These are phyloP conservation scores for Vitis hybrid DNA, from an alignment of 177 flowering plant species.

Conservation along the genomic window DNA sequence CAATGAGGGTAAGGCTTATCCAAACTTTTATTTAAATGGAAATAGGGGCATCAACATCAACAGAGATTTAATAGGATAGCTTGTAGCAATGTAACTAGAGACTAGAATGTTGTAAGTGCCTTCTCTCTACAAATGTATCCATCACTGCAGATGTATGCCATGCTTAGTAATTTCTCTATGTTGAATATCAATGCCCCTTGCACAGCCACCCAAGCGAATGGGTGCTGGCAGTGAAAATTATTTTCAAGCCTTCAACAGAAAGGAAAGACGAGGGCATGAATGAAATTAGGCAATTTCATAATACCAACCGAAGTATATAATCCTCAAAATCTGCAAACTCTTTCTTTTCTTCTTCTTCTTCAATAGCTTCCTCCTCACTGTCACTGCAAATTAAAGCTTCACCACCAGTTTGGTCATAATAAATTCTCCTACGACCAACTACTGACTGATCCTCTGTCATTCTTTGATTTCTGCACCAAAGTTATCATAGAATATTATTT, in stretches of 20 bases:
- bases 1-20: too few species aligned
- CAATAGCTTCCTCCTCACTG: constrained; percentile 88
- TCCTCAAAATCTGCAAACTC: constrained; percentile 79
- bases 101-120: too few species aligned
- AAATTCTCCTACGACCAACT: constrained; percentile 92
- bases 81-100: too few species aligned
- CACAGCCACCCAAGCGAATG: too few species aligned
- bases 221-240: too few species aligned
- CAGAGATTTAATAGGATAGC: too few species aligned
- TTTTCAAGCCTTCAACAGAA: neutral
- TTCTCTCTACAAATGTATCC: too few species aligned
- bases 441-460: constrained; percentile 99
- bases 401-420: constrained; percentile 96
- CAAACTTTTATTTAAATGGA: too few species aligned
- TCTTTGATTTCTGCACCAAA: constrained; percentile 81
- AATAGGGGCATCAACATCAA: too few species aligned
- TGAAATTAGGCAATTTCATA: neutral
- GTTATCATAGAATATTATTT: neutral
- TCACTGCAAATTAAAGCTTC: constrained; percentile 98
- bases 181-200: too few species aligned
- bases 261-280: neutral
- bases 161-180: too few species aligned
- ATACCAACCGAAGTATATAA: constrained; percentile 84
- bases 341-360: constrained; percentile 87
- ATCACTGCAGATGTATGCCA: too few species aligned